phyloP scores from a whole-genome alignment of 352 stramenopile species.

The Blastocystis sp. region DNA sequence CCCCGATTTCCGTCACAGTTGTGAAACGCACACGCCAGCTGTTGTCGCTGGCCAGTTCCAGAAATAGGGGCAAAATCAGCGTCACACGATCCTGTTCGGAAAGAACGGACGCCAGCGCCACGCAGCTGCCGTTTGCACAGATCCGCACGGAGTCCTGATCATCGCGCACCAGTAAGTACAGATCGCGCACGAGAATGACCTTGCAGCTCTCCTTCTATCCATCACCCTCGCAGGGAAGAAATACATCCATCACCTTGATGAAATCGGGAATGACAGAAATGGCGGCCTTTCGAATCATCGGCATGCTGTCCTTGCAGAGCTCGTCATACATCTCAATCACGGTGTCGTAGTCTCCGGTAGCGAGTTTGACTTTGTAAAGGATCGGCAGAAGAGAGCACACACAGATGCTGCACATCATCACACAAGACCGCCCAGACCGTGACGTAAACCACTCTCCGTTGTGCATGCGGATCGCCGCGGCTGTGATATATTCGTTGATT shows the following conservation, averaged over 20 bases:
- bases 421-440: neutral
- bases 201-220: conserved; percentile 40
- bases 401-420: conserved; percentile 28
- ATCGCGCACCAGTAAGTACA: conserved; percentile 55
- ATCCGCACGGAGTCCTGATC: conserved; percentile 53
- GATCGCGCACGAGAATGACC: conserved; percentile 46
- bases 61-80: conserved; percentile 45
- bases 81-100: conserved; percentile 33
- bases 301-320: conserved; percentile 44
- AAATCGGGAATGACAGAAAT: conserved; percentile 60
- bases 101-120: conserved; percentile 32
- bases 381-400: conserved; percentile 50
- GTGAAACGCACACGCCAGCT: conserved; percentile 60
- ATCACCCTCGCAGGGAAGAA: neutral
- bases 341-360: conserved; percentile 45
- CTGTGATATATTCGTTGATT: conserved; percentile 46
- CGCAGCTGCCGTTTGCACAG: conserved; percentile 42
- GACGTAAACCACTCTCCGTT: conserved; percentile 60
- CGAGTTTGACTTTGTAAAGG: conserved; percentile 46
- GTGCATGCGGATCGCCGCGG: conserved; percentile 37
- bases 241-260: conserved; percentile 62
- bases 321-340: conserved; percentile 65
- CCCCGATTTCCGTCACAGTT: conserved; percentile 50
- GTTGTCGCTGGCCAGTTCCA: conserved; percentile 29
- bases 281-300: conserved; percentile 55